A percentile compares a stretch with the other conserved stretches of the same genome.
phyloP scores from a whole-genome alignment of 306 rosid species.

The Echinosophora koreensis region DNA sequence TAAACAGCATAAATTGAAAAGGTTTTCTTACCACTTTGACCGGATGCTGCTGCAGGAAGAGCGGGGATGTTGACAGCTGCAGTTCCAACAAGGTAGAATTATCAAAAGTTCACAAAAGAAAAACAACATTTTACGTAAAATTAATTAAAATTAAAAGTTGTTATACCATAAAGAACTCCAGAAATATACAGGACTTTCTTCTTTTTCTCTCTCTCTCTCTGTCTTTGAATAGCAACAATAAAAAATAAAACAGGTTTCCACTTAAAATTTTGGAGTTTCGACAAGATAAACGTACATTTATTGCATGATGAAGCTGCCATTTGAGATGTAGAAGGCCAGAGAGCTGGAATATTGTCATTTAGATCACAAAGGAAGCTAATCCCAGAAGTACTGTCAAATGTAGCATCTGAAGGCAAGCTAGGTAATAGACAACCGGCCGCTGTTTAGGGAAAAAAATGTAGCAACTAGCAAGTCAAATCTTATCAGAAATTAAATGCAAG shows the following conservation, averaged over 20 bases:
- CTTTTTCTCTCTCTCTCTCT: not conserved
- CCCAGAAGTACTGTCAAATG: slow-evolving; percentile 80
- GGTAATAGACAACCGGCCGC: slow-evolving; percentile 93
- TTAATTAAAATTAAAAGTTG: not conserved
- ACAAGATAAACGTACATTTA: slow-evolving; percentile 68
- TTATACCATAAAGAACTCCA: slow-evolving; percentile 29
- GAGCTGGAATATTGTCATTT: slow-evolving; percentile 97
- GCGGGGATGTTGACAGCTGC: slow-evolving; percentile 96
- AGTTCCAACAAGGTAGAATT: slow-evolving; percentile 42
- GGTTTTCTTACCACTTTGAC: slow-evolving; percentile 67
- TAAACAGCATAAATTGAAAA: slow-evolving; percentile 16
- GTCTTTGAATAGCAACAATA: not conserved
- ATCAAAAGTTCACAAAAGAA: slow-evolving; percentile 21
- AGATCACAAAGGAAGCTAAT: slow-evolving; percentile 93
- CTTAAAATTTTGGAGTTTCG: slow-evolving; percentile 16
- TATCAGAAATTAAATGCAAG: not conserved
- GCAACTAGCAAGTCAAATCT: slow-evolving; percentile 45
- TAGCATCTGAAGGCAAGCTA: slow-evolving; percentile 93
- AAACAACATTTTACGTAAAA: slow-evolving; percentile 21
- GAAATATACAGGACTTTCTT: slow-evolving; percentile 8
- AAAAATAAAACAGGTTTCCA: not conserved
- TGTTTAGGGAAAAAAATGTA: slow-evolving; percentile 51
- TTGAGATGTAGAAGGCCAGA: slow-evolving; percentile 85
- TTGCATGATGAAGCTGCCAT: slow-evolving; percentile 76
- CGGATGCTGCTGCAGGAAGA: slow-evolving; percentile 94